Conservation (phyloP, 2,329 filamentous ascomycete species). For the Thyridium curvatum region DNA sequence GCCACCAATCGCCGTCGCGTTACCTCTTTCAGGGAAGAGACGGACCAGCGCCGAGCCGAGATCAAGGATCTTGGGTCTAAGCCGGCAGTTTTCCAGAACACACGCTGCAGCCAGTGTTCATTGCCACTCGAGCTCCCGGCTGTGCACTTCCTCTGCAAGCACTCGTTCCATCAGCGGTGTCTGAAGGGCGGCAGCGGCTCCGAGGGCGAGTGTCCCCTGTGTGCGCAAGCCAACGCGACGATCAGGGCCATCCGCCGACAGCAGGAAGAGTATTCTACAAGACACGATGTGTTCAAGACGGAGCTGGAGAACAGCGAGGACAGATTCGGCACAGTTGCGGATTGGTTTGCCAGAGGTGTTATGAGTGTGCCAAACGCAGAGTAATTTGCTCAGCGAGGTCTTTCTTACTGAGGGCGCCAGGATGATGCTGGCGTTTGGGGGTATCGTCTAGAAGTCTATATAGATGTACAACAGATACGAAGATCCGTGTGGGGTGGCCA, state of each 20-base stretch:
- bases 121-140: conserved; percentile 76
- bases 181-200: conserved; percentile 41
- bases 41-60: conserved; percentile 70
- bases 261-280: conserved; percentile 78
- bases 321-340: conserved; percentile 82
- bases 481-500: background rate
- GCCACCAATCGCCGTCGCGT: conserved; percentile 73
- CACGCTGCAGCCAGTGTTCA: conserved; percentile 78
- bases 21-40: conserved; percentile 77
- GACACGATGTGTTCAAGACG: conserved; percentile 83
- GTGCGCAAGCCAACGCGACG: conserved; percentile 76
- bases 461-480: background rate
- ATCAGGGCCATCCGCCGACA: conserved; percentile 80
- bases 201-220: conserved; percentile 73
- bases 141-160: conserved; percentile 95
- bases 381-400: too few relatives aligned
- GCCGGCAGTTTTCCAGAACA: conserved; percentile 84
- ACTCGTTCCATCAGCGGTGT: conserved; percentile 92
- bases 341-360: conserved; percentile 92
- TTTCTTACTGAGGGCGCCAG: too few relatives aligned
- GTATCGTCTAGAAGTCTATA: background rate
- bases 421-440: background rate
- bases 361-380: conserved; percentile 53
- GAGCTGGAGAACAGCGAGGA: conserved; percentile 73
- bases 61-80: conserved; percentile 71